Base-by-base conservation (phyloP, 192 early-diverging fungal genomes). In the Chytriomyces sp. region DNA sequence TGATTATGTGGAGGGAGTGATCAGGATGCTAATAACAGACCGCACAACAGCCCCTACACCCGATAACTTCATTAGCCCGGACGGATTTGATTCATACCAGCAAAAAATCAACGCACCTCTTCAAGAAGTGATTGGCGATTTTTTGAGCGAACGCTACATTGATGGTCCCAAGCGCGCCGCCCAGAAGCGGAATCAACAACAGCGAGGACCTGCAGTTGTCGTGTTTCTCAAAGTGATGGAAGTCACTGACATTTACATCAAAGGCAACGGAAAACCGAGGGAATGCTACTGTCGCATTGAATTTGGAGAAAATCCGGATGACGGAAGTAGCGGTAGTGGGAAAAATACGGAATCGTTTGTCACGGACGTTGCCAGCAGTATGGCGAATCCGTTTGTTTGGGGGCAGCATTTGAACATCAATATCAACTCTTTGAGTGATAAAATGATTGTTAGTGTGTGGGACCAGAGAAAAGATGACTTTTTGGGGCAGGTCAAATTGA, bases 271-370 rank as follows among this genome's bases (percentile, higher is more conserved):
- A 43, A 82, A 77, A 43, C 43, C 67, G 13, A 73, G 86, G 60
- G 78, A 83, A 48, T 69, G 77, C n/a, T 87, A 87, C 75, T 87
- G 86, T 62, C 61, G 47, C 47, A 87, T 87, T 69, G 81, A 87
- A 48, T 81, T 64, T 61, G 86, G 85, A 9, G 64, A 82, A 61
- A 71, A 81, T 6, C 71, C 76, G 8, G 79, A 83, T 57, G 67
- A n/a, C 5, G 28, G 28, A 11, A 64, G 45, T 43, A 10, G 57
- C 5, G 61, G 61, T 2, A 16, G 24, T 45, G 61, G 48, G 57
- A 69, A 23, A 49, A 26, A 4, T 61, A 50, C 69, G 10, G 64
- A 84, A 50, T 77, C 80, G 6, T 84, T 78, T 69, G 63, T 79
- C 70, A 87, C 86, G 2, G 83, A 87, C 16, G 69, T 74, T 16